Evolutionary conservation across 2,329 filamentous ascomycete genomes (phyloP).

Genomic region (Diaporthe humulicola): DNA sequence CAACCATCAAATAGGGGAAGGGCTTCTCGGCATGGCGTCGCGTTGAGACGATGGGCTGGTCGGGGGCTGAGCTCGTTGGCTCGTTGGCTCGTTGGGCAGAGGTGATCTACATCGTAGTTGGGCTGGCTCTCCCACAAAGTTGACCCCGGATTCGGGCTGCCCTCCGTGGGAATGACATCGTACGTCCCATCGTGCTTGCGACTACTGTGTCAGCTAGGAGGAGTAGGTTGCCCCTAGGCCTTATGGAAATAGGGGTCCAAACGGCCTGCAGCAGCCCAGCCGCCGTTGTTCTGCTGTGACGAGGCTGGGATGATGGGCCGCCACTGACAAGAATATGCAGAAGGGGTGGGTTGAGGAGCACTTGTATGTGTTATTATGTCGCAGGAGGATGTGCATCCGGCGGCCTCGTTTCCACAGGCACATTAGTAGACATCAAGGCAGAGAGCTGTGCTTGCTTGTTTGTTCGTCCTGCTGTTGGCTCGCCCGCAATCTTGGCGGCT

Average conservation of each 20-base stretch:
- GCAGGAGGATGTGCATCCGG: neutral
- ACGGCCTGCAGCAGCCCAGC: neutral
- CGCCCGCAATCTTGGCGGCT: constrained; percentile 23
- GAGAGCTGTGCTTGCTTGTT: neutral
- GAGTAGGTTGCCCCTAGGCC: constrained; percentile 21
- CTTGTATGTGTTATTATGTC: neutral
- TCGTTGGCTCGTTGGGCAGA: constrained; percentile 17
- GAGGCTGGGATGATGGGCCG: neutral
- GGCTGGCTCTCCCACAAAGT: neutral
- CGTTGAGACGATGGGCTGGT: constrained; percentile 9
- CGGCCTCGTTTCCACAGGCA: neutral
- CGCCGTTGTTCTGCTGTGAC: neutral
- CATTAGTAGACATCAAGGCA: neutral
- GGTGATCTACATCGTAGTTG: constrained; percentile 6
- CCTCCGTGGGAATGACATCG: constrained; percentile 22
- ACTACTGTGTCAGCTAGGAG: constrained; percentile 31
- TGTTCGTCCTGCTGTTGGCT: constrained; percentile 10
- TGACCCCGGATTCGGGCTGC: constrained; percentile 27
- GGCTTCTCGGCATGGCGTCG: constrained; percentile 13
- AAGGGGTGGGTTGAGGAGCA: neutral
- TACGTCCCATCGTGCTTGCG: constrained; percentile 2
- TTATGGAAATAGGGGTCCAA: constrained; percentile 21
- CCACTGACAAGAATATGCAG: neutral
- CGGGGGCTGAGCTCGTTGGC: constrained; percentile 4
- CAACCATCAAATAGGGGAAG: constrained; percentile 6